These are phyloP conservation scores for Phytophthora citrophthora DNA, from an alignment of 352 stramenopile species.

Conservation along the genomic window DNA sequence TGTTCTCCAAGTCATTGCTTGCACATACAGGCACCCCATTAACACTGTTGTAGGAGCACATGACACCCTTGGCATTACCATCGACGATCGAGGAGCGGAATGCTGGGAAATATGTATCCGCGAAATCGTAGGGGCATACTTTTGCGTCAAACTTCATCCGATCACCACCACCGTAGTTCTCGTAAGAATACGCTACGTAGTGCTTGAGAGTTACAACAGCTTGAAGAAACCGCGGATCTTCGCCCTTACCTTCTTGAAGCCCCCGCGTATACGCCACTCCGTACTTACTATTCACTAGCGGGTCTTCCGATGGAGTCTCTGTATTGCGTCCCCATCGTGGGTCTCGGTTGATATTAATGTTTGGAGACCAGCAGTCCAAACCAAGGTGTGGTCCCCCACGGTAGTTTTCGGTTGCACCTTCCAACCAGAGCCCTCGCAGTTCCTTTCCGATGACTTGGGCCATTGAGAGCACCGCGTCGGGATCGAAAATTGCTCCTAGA, in stretches of 20 bases:
- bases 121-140: slow-evolving; percentile 87
- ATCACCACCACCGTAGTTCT: slow-evolving; percentile 58
- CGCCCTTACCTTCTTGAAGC: slow-evolving; percentile 74
- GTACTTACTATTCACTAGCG: slow-evolving; percentile 87
- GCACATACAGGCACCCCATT: slow-evolving; percentile 93
- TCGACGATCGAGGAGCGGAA: slow-evolving; percentile 84
- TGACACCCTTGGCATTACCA: slow-evolving; percentile 50
- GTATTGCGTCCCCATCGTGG: slow-evolving; percentile 92
- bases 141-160: slow-evolving; percentile 88
- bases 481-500: slow-evolving; percentile 87
- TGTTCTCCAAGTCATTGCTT: slow-evolving; percentile 66
- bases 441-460: slow-evolving; percentile 82
- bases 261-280: slow-evolving; percentile 88
- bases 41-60: slow-evolving; percentile 96
- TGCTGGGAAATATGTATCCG: slow-evolving; percentile 90
- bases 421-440: slow-evolving; percentile 65
- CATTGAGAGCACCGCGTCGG: slow-evolving; percentile 66
- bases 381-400: slow-evolving; percentile 61
- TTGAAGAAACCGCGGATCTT: slow-evolving; percentile 55
- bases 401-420: slow-evolving; percentile 69
- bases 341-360: slow-evolving; percentile 95
- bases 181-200: slow-evolving; percentile 91
- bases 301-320: slow-evolving; percentile 93
- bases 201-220: slow-evolving; percentile 93
- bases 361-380: slow-evolving; percentile 92